Conservation (phyloP, 768 basidiomycete genomes). For the Tulasnella sp. region DNA sequence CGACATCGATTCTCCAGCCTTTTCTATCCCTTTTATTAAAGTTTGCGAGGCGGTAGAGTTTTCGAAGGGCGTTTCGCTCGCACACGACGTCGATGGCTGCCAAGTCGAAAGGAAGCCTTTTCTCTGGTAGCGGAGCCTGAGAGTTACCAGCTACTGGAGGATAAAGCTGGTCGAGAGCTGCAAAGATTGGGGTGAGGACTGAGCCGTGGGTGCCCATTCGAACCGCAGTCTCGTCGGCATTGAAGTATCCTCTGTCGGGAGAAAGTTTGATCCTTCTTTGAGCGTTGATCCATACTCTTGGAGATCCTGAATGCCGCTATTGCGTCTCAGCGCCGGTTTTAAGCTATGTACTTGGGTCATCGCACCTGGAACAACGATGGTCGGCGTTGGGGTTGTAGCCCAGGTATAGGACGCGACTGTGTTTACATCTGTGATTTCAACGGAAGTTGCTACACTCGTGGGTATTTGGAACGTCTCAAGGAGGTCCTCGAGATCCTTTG, state of each 20-base stretch:
- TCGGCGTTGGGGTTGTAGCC: neutral
- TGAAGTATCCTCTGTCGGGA: neutral
- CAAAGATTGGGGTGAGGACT: neutral
- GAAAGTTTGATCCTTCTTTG: conserved; percentile 5
- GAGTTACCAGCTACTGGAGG: neutral
- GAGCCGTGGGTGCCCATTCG: neutral
- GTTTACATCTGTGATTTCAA: neutral
- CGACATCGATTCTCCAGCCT: conserved; percentile 8
- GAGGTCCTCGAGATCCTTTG: neutral
- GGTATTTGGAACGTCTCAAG: neutral
- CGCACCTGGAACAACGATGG: neutral
- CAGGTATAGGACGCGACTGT: neutral
- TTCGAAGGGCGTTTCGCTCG: conserved; percentile 1
- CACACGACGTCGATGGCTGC: neutral
- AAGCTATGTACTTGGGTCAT: neutral
- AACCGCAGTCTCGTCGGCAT: neutral
- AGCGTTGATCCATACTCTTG: neutral
- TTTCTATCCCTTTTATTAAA: neutral
- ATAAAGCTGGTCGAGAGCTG: conserved; percentile 1
- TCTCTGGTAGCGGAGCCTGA: neutral
- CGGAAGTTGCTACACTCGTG: neutral
- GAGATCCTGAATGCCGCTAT: neutral
- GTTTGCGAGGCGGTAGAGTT: conserved; percentile 3
- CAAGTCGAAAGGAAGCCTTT: neutral
- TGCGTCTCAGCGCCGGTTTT: neutral